A percentile compares a stretch with the other conserved stretches of the same genome.
Conservation (phyloP, 768 basidiomycete species). For the Mycena belliarum region DNA sequence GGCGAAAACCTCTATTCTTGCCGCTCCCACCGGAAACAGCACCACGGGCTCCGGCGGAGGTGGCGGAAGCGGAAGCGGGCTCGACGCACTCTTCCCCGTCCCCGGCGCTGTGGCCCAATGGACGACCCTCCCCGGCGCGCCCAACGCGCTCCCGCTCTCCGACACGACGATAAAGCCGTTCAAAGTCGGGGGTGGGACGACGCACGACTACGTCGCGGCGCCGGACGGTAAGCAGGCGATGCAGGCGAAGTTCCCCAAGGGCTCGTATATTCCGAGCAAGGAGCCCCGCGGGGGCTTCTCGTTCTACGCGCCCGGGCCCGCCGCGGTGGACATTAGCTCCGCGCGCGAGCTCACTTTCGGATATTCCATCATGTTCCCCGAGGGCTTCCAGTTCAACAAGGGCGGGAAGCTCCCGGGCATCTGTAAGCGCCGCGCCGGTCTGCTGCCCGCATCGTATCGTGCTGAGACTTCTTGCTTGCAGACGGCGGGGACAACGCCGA, state of each 20-base stretch:
- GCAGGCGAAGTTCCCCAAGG: slow-evolving; percentile 54
- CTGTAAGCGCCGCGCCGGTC: slow-evolving; percentile 42
- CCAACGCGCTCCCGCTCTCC: slow-evolving; percentile 38
- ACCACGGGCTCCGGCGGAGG: not conserved
- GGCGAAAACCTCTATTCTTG: not conserved
- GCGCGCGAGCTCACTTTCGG: slow-evolving; percentile 68
- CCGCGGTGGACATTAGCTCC: slow-evolving; percentile 48
- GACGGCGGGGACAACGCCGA: slow-evolving; percentile 56
- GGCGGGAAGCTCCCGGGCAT: slow-evolving; percentile 77
- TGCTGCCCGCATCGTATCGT: not conserved
- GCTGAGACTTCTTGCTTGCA: slow-evolving; percentile 21
- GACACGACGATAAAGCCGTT: slow-evolving; percentile 44
- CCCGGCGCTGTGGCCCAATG: slow-evolving; percentile 31
- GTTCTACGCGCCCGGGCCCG: slow-evolving; percentile 67
- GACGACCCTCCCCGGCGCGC: slow-evolving; percentile 42
- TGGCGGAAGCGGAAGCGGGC: not conserved
- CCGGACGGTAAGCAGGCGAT: slow-evolving; percentile 53
- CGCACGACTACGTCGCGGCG: slow-evolving; percentile 41
- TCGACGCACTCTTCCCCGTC: slow-evolving; percentile 44
- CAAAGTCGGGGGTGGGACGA: slow-evolving; percentile 35
- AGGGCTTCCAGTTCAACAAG: slow-evolving; percentile 60
- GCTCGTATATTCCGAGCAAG: slow-evolving; percentile 53
- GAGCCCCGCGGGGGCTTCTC: slow-evolving; percentile 60
- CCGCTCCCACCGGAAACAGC: not conserved
- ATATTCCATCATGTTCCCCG: slow-evolving; percentile 59